Evolutionary conservation across 75 land plant genomes (phyloP).

Genomic region (Pinus albicaulis): DNA sequence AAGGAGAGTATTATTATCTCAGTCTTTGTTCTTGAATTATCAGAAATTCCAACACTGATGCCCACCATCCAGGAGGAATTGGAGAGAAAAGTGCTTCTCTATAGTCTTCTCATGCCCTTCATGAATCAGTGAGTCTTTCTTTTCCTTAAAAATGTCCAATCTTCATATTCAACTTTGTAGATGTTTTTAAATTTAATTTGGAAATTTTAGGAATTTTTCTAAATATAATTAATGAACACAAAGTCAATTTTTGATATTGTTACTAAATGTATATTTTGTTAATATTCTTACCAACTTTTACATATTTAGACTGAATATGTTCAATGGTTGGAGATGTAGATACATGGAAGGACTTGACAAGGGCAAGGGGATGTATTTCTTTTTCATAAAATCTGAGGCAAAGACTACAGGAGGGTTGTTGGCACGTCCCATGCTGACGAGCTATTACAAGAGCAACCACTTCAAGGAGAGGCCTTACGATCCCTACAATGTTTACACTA

Average conservation of each 20-base stretch:
- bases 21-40: no score
- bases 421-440: constrained; percentile 28
- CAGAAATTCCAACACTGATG: no score
- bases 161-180: background rate
- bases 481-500: constrained; percentile 24
- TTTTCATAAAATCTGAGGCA: constrained; percentile 26
- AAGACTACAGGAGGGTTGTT: constrained; percentile 27
- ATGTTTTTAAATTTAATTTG: background rate
- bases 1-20: no score
- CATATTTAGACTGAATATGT: background rate
- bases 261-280: no score
- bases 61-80: constrained; percentile 74
- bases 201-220: no score
- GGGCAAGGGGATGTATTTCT: constrained; percentile 33
- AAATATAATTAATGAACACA: no score
- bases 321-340: background rate
- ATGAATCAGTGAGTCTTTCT: constrained; percentile 67
- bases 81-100: constrained; percentile 56
- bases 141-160: no score
- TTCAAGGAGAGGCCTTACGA: constrained; percentile 24
- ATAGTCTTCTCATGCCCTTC: constrained; percentile 82
- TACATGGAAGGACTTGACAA: constrained; percentile 26
- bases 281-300: background rate
- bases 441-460: constrained; percentile 29
- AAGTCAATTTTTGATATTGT: no score